A percentile compares a stretch with the other conserved stretches of the same genome.
Conservation (phyloP, 306 rosid species). For the Castanea crenata region DNA sequence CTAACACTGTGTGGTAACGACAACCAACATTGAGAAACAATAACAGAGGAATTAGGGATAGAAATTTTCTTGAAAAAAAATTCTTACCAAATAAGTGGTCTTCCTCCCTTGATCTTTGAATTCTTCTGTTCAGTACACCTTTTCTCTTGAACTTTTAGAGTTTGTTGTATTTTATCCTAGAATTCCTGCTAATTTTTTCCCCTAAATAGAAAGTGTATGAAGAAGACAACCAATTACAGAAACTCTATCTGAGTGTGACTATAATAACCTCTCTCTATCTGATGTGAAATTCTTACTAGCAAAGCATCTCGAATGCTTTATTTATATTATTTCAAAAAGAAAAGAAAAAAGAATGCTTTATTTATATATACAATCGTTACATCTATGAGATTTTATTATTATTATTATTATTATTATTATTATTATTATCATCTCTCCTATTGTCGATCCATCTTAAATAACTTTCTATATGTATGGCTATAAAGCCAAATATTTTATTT, state of each 20-base stretch:
- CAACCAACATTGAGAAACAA: not conserved
- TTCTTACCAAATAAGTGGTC: not conserved
- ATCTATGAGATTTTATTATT: not conserved
- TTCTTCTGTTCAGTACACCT: not conserved
- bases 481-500: not conserved
- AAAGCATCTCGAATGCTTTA: not conserved
- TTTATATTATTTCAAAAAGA: not conserved
- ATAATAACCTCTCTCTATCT: no score
- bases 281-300: not conserved
- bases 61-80: not conserved
- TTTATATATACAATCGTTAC: not conserved
- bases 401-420: not conserved
- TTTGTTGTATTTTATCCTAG: not conserved
- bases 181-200: no score
- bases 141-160: not conserved
- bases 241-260: no score
- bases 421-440: not conserved
- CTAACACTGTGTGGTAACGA: not conserved
- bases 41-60: not conserved
- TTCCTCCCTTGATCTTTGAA: not conserved
- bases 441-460: not conserved
- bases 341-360: not conserved
- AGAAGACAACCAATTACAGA: no score
- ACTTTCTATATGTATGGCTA: not conserved
- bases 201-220: no score